Evolutionary conservation across 805 yeast genomes (phyloP), one percentile per base, ranked within the genome.

Genomic region (Suhomyces canberraensis): DNA sequence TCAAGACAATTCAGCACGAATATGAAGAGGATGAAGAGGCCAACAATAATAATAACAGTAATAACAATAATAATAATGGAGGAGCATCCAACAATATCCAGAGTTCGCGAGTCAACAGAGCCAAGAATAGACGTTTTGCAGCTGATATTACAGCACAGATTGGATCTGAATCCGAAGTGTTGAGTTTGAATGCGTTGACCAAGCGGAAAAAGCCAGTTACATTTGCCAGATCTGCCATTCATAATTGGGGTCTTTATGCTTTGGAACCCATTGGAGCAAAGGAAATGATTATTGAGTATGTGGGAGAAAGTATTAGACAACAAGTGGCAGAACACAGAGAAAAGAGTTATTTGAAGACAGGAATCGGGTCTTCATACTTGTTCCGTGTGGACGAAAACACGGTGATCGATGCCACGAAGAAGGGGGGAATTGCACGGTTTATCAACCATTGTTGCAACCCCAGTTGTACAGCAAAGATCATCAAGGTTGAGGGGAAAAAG

Each of bases 391-490:
- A 93, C 55, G 96, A 89, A 54, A 85, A 85, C 47, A 87, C 95
- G 0, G 97, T 93, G 7, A 85, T 93, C 37, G 99, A 93, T 64
- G 98, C 99, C 5, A 91, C 98, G 0, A 91, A 90, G 56, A 85
- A 82, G 45, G 99, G 99, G 18, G 97, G 98, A 3, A 90, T 90
- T 51, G 98, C 98, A 0, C 71, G 98, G 42, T 93, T 93, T 54
- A 93, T 93, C 58, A 93, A 93, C 52, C 99, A 93, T 59, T 89
- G 97, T 58, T 93, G 99, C 64, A 85, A 84, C 36, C 99, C 99
- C 1, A 89, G 95, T 48, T 93, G 98, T 64, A 89, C 95, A 0
- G 98, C 98, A 1, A 91, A 90, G 55, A 89, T 93, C 53, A 90
- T 90, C 52, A 88, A 88, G 58, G 97, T 89, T 26, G 97, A 89